Conservation (phyloP, 768 basidiomycete genomes). For the Mycena amicta region DNA sequence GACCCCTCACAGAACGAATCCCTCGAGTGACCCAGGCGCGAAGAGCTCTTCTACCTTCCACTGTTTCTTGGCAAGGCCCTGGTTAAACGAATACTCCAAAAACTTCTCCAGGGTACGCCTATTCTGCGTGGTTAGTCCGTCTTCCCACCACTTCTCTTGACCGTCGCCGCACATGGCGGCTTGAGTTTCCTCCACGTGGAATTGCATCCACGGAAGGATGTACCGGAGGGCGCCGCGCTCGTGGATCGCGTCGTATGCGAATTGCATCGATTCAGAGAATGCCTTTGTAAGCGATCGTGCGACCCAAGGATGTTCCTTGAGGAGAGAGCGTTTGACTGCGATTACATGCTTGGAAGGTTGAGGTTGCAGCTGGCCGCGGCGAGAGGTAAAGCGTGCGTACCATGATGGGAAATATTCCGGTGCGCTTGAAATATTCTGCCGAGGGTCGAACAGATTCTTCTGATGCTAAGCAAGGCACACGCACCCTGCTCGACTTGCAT, state of each 20-base stretch:
- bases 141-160: constrained; percentile 22
- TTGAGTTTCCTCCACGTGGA: constrained; percentile 22
- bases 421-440: constrained; percentile 21
- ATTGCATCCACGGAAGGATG: constrained; percentile 20
- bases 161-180: constrained; percentile 14
- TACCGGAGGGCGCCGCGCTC: constrained; percentile 21
- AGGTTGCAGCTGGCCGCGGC: background rate
- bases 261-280: constrained; percentile 19
- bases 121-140: constrained; percentile 21
- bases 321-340: constrained; percentile 17
- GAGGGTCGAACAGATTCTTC: background rate
- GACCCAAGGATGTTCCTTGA: constrained; percentile 17
- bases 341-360: constrained; percentile 9
- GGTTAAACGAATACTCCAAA: constrained; percentile 10
- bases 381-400: background rate
- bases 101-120: constrained; percentile 19
- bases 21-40: constrained; percentile 16
- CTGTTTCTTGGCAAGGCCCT: constrained; percentile 21
- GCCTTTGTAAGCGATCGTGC: constrained; percentile 22
- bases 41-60: constrained; percentile 21
- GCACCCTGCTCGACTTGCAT: constrained; percentile 18
- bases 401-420: constrained; percentile 25
- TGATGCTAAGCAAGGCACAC: background rate
- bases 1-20: constrained; percentile 14
- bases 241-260: constrained; percentile 23